These are phyloP conservation scores for Physcia stellaris DNA, from an alignment of 495 filamentous ascomycete species.

Conservation along the genomic window DNA sequence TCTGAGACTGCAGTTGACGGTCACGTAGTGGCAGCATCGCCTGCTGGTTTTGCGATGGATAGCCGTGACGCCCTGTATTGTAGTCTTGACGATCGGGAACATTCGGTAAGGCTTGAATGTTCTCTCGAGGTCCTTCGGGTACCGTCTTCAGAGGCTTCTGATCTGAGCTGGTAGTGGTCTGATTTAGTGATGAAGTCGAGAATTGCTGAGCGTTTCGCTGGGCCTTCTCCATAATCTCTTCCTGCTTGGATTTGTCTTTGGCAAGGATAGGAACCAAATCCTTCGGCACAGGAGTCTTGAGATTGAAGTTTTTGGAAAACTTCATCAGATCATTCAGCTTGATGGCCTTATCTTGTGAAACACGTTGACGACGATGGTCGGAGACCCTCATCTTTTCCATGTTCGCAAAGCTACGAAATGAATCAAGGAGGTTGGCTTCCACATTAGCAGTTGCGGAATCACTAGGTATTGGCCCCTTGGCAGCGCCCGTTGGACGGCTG, in stretches of 20 bases:
- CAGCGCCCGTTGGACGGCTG: slow-evolving; percentile 7
- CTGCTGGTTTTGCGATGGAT: slow-evolving; percentile 34
- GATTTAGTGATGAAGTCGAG: slow-evolving; percentile 20
- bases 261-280: slow-evolving; percentile 91
- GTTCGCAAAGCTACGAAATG: slow-evolving; percentile 73
- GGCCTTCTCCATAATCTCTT: slow-evolving; percentile 79
- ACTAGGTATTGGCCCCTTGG: slow-evolving; percentile 4
- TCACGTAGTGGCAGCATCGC: slow-evolving; percentile 12
- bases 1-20: slow-evolving; percentile 27
- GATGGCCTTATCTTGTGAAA: slow-evolving; percentile 61
- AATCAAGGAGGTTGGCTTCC: slow-evolving; percentile 60
- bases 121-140: slow-evolving; percentile 21
- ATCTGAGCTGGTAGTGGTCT: slow-evolving; percentile 20
- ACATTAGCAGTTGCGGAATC: slow-evolving; percentile 52
- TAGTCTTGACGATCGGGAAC: slow-evolving; percentile 32
- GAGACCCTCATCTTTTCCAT: slow-evolving; percentile 58
- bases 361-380: slow-evolving; percentile 57
- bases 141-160: slow-evolving; percentile 22
- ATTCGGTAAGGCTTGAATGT: slow-evolving; percentile 17
- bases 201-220: slow-evolving; percentile 52
- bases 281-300: slow-evolving; percentile 76
- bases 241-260: slow-evolving; percentile 86
- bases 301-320: slow-evolving; percentile 87
- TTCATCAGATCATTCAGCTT: slow-evolving; percentile 91
- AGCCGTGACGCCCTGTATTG: slow-evolving; percentile 28